phyloP scores from a whole-genome alignment of 257 asterid species.

The Leptodermis oblonga region DNA sequence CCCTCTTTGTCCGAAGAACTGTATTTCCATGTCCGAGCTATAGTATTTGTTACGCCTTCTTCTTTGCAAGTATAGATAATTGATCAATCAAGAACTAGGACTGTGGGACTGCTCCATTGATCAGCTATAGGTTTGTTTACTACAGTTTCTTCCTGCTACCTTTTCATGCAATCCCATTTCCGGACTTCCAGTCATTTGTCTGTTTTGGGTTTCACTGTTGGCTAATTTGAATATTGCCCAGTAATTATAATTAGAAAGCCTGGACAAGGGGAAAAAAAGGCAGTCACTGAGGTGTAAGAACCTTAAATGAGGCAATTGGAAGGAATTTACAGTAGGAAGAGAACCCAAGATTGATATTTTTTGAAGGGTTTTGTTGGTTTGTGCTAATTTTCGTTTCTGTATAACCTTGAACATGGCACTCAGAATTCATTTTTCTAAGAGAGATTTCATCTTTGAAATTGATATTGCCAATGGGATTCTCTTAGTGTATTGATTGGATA shows the following conservation, averaged over 20 bases:
- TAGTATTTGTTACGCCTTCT: too few relatives aligned
- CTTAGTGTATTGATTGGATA: not conserved
- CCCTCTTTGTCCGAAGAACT: too few relatives aligned
- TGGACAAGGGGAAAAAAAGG: not conserved
- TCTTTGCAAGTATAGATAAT: not conserved
- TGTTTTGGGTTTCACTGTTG: not conserved
- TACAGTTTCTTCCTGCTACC: too few relatives aligned
- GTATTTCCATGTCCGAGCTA: not conserved
- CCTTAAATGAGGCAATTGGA: too few relatives aligned
- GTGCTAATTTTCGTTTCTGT: too few relatives aligned
- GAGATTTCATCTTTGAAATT: not conserved
- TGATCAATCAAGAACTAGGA: not conserved
- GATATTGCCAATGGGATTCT: not conserved
- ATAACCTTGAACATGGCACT: too few relatives aligned
- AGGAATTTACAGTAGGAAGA: too few relatives aligned
- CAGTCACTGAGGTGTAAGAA: too few relatives aligned
- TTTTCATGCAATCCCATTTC: not conserved
- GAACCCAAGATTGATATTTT: too few relatives aligned
- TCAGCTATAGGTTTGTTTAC: not conserved
- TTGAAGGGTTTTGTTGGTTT: too few relatives aligned
- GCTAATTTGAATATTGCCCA: not conserved
- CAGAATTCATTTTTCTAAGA: not conserved
- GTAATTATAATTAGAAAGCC: not conserved
- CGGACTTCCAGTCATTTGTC: not conserved
- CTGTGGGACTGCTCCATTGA: not conserved